Evolutionary conservation across 2,329 filamentous ascomycete genomes (phyloP), one percentile per base, ranked within the genome.

Genomic region (Cryphonectria naterciae): DNA sequence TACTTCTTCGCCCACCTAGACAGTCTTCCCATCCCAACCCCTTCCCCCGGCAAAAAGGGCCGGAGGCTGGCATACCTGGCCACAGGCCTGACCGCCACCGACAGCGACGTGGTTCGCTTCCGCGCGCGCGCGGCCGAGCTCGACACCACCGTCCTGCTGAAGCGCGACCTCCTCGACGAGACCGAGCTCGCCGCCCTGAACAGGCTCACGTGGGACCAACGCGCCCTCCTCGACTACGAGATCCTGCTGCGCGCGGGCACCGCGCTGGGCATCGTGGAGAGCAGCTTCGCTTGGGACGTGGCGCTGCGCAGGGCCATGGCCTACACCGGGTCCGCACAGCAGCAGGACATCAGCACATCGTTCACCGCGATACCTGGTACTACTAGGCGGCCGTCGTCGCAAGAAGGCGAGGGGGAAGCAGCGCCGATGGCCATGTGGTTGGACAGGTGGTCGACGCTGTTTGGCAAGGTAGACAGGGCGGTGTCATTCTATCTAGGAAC

Each of bases 221-320:
- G 83, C 70, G 82, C 81, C 3, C 77, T 87, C 28, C 81, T 87
- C 8, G 85, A 88, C 75, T 86, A 84, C 76, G 83, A 86, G 73
- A 81, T 87, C 4, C 77, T 86, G 74, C 76, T 82, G 66, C 78
- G 83, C 37, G 81, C 82, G 28, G 81, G 80, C 15, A 76, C 81
- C 25, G 82, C 86, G 70, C 80, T 80, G 0, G 85, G 85, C 0
- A 77, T 83, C 13, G 80, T 82, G 11, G 81, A 81, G 75, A 84
- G 82, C 70, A 81, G 78, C 71, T 85, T 86, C 68, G 81, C 81
- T 19, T 86, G 84, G 81, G 83, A 83, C 68, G 74, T 87, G 22
- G 84, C 83, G 13, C 74, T 85, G 72, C 78, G 80, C 35, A 79
- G 85, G 69, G 71, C 73, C 37, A 72, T 76, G 43, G 77, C 76